Percentiles rank a stretch among this genome's conserved stretches.
Conservation (phyloP, 257 asterid species). For the Fraxinus americana region DNA sequence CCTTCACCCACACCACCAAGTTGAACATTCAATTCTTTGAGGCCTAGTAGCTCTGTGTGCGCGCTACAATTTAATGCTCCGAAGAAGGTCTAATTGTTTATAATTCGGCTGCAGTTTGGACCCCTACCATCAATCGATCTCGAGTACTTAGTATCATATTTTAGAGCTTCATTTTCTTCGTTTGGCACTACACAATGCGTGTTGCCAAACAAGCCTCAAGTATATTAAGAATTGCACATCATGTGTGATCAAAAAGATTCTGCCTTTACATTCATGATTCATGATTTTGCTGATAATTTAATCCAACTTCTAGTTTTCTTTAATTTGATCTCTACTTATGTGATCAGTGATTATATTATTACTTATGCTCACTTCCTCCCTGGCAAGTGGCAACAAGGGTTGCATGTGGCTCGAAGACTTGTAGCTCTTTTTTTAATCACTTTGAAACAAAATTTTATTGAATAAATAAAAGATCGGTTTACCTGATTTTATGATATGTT, state of each 20-base stretch:
- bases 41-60: not conserved
- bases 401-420: constrained; percentile 6
- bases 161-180: not conserved
- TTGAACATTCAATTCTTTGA: not conserved
- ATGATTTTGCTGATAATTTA: not conserved
- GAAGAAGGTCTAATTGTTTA: not conserved
- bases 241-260: not conserved
- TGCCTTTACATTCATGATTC: not conserved
- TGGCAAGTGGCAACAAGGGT: not conserved
- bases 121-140: not conserved
- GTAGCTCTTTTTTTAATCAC: not conserved
- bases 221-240: not conserved
- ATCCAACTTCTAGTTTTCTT: not conserved
- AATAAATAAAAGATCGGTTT: not conserved
- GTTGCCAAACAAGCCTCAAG: not conserved
- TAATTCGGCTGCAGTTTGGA: not conserved
- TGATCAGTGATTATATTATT: not conserved
- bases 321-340: not conserved
- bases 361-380: not conserved
- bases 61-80: not conserved
- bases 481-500: not conserved
- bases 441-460: not conserved
- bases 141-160: not conserved
- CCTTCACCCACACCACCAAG: not conserved
- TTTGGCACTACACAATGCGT: not conserved